phyloP scores from a whole-genome alignment of 495 filamentous ascomycete genomes.

The Lasiosphaeris hirsuta region DNA sequence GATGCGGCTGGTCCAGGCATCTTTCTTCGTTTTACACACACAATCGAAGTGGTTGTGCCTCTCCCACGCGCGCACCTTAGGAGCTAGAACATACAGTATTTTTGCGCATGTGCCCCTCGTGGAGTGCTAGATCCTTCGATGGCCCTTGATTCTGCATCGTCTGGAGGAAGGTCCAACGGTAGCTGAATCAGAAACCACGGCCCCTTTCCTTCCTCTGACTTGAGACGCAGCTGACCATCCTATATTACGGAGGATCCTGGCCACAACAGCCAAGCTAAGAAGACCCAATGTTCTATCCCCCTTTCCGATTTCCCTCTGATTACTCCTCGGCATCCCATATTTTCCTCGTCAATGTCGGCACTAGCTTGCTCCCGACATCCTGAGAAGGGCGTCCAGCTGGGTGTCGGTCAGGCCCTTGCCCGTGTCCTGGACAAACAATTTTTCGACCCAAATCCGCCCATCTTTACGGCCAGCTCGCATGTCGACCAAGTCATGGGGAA shows the following conservation, averaged over 20 bases:
- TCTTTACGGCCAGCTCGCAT: too few relatives aligned
- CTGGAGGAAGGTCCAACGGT: constrained; percentile 60
- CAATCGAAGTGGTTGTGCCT: too few relatives aligned
- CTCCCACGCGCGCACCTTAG: too few relatives aligned
- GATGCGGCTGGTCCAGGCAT: too few relatives aligned
- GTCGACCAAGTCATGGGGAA: too few relatives aligned
- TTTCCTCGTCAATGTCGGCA: constrained; percentile 49
- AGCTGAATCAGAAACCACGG: constrained; percentile 75
- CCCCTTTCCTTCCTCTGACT: constrained; percentile 82
- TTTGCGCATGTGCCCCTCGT: too few relatives aligned
- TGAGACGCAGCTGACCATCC: constrained; percentile 83
- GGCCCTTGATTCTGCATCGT: constrained; percentile 30
- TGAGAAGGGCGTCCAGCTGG: constrained; percentile 74
- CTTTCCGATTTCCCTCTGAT: constrained; percentile 25
- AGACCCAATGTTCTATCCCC: constrained; percentile 55
- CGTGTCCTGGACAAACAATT: constrained; percentile 72
- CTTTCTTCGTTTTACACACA: too few relatives aligned
- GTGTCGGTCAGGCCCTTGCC: constrained; percentile 72
- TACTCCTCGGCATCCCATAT: constrained; percentile 28
- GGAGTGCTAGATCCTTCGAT: constrained; percentile 1
- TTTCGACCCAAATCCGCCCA: constrained; percentile 63
- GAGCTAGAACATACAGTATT: too few relatives aligned
- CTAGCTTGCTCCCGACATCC: constrained; percentile 86
- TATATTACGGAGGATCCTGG: constrained; percentile 83
- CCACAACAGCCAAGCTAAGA: constrained; percentile 85